phyloP scores from a whole-genome alignment of 306 rosid species.

The Medicago truncatula region MtrunA17r5.0-ANR NC_053045.1:43496001-43496500 shows the following conservation, averaged over 20 bases:
- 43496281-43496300: constrained; percentile 27
- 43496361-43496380: constrained; percentile 34
- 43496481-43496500: constrained; percentile 83
- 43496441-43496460: constrained; percentile 75
- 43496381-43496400: constrained; percentile 33
- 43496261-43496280: constrained; percentile 30
- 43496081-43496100: constrained; percentile 65
- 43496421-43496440: constrained; percentile 87
- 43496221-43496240: constrained; percentile 3
- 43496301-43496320: constrained; percentile 36
- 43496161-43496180: constrained; percentile 78
- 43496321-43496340: constrained; percentile 21
- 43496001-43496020: constrained; percentile 17
- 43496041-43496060: constrained; percentile 55
- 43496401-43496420: constrained; percentile 23
- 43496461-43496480: constrained; percentile 79
- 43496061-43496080: constrained; percentile 87
- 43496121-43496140: constrained; percentile 89
- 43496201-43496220: constrained; percentile 43
- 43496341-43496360: constrained; percentile 14
- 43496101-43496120: constrained; percentile 59
- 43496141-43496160: constrained; percentile 77
- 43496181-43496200: constrained; percentile 43
- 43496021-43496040: constrained; percentile 30
- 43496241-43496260: constrained; percentile 17